Evolutionary conservation across 768 basidiomycete species (phyloP), one percentile per base, ranked within the genome.

Genomic region (Cubamyces lactineus): DNA sequence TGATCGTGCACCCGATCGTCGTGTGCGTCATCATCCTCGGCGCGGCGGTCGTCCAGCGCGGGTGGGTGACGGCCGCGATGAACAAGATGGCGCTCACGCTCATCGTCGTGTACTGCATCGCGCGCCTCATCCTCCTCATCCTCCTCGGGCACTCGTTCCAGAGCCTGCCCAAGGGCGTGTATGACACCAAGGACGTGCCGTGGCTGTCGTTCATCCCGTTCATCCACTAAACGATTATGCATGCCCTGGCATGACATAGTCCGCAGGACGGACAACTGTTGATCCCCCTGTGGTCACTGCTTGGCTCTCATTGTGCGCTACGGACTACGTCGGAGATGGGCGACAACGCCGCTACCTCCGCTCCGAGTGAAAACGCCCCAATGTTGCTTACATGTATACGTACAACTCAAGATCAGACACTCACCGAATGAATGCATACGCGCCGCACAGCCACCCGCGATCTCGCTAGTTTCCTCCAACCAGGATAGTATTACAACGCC

Each of bases 61-160:
- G 40, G 9, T 61, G 64, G 63, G 64, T 65, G n/a, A 65, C 64
- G 0, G 59, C 46, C 9, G 59, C 28, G 24, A 65, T 65, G 64
- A 65, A 65, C 55, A 55, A 53, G 54, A 61, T 61, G 39, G 55
- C 64, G 38, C 53, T 61, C 34, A 24, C 55, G 26, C 34, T 63
- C 39, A 67, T 59, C 34, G 59, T 61, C 28, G 26, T 57, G 24
- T 61, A 65, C 40, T 65, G 64, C 42, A 50, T 61, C 21, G 64
- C 64, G 13, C 54, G 64, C 12, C 30, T 57, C 19, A 45, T 65
- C 11, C 55, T 65, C 17, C 50, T 65, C 28, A 65, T 65, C 38
- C 56, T 65, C 11, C 50, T 65, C 5, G 64, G 59, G 5, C 59
- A 65, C 26, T 65, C 64, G 26, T 65, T 65, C 34, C 54, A 65